Evolutionary conservation across 495 filamentous ascomycete genomes (phyloP), one percentile per base, ranked within the genome.

Genomic region (Acidiella bohemica): DNA sequence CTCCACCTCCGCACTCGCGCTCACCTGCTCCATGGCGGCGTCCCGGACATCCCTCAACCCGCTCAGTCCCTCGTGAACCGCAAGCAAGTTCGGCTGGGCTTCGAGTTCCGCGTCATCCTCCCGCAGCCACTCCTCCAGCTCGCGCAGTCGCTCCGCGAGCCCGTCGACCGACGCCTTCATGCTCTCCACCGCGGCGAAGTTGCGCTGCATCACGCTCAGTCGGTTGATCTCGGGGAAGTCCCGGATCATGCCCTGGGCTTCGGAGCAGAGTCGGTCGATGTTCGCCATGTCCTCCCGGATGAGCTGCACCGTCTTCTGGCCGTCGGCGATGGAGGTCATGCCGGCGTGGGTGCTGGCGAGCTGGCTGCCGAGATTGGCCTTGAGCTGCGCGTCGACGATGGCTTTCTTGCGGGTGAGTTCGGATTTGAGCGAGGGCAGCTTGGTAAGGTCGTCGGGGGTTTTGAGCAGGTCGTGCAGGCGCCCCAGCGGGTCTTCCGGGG

Each of bases 231-330:
- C 83, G 25, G 92, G 83, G 57, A 99, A 99, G 64, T 96, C 90
- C 42, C 78, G 74, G 42, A 96, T 93, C 73, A 93, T 93, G 53
- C 81, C 78, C 64, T 96, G 88, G 35, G 84, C 82, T 59, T 96
- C 92, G 44, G 84, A 81, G 63, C 90, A 96, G 36, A 99, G 71
- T 67, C 86, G 88, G 62, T 96, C 92, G 58, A 99, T 95, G 62
- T 90, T 90, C 67, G 86, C 80, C 69, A 99, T 87, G 66, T 96
- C 90, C 53, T 96, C 92, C 60, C 88, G 88, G 53, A 94, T 93
- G 46, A 76, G 73, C 45, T 81, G 76, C 10, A 96, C 77, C 34
- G 79, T 81, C 49, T 84, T 76, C 59, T 94, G 85, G 35, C 84
- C 86, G 60, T 94, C 84, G 28, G 71, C 72, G 42, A 97, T 76